A percentile compares a stretch with the other conserved stretches of the same genome.
These are phyloP conservation scores for Phialophora macrospora DNA, from an alignment of 2,329 filamentous ascomycete genomes.

Conservation along the genomic window DNA sequence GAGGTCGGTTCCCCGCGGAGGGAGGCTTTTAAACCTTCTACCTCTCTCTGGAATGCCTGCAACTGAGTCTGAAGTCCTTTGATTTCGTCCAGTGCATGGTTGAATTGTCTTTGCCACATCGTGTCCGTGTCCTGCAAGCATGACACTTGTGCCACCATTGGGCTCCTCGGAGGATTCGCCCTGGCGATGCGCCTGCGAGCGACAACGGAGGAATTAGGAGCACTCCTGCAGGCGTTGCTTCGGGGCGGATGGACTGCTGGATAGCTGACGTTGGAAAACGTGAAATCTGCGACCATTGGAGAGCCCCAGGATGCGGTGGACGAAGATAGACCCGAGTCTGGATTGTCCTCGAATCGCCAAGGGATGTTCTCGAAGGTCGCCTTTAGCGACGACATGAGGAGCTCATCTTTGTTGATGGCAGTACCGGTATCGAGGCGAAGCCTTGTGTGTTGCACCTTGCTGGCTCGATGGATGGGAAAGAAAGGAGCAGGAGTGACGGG, in stretches of 20 bases:
- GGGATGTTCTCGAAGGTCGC: slow-evolving; percentile 28
- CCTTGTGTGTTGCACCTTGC: slow-evolving; percentile 6
- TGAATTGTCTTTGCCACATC: slow-evolving; percentile 32
- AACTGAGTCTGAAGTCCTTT: slow-evolving; percentile 30
- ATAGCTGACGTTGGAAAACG: slow-evolving; percentile 27
- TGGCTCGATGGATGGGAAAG: slow-evolving; percentile 9
- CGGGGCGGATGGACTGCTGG: slow-evolving; percentile 22
- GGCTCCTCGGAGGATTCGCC: slow-evolving; percentile 3
- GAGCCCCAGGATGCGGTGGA: slow-evolving; percentile 33
- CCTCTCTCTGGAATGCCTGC: slow-evolving; percentile 24
- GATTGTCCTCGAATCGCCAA: slow-evolving; percentile 33
- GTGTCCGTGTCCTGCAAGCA: slow-evolving; percentile 23
- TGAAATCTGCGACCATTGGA: slow-evolving; percentile 27
- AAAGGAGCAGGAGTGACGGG: slow-evolving; percentile 2
- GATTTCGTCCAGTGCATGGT: slow-evolving; percentile 34
- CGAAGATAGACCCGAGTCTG: slow-evolving; percentile 32
- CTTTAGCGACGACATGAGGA: slow-evolving; percentile 29
- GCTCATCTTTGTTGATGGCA: slow-evolving; percentile 23
- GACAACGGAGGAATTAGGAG: slow-evolving; percentile 12
- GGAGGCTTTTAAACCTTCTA: slow-evolving; percentile 8
- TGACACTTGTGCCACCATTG: slow-evolving; percentile 18
- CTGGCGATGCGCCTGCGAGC: slow-evolving; percentile 17
- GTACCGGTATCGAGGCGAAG: slow-evolving; percentile 25
- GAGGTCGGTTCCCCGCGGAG: slow-evolving; percentile 4
- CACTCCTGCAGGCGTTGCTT: slow-evolving; percentile 18